phyloP scores from a whole-genome alignment of 2,329 filamentous ascomycete species.

The Colletotrichum filicis region DNA sequence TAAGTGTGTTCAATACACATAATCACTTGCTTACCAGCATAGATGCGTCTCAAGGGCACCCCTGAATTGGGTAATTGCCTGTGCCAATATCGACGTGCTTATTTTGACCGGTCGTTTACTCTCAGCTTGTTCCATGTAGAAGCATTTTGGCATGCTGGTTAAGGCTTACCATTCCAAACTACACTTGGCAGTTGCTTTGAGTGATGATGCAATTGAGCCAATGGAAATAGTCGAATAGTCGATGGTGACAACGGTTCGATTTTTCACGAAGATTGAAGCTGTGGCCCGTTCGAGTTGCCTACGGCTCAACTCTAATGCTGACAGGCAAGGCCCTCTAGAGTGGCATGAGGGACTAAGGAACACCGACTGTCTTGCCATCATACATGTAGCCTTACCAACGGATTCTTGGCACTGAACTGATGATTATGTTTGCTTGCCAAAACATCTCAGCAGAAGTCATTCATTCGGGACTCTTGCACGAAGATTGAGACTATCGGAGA shows the following conservation, averaged over 20 bases:
- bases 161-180: background rate
- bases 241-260: background rate
- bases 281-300: background rate
- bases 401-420: background rate
- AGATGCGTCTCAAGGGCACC: background rate
- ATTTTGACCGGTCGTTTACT: background rate
- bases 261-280: background rate
- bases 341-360: background rate
- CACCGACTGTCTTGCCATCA: background rate
- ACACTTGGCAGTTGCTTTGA: background rate
- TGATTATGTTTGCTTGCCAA: background rate
- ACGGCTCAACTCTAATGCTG: background rate
- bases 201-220: background rate
- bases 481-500: background rate
- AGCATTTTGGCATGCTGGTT: no score
- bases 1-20: background rate
- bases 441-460: background rate
- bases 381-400: background rate
- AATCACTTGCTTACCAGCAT: background rate
- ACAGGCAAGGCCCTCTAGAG: background rate
- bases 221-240: background rate
- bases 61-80: background rate
- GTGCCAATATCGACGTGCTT: background rate
- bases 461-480: background rate
- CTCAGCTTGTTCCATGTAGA: background rate